These are phyloP conservation scores for Dalbergia oliveri DNA, from an alignment of 306 rosid species.

Conservation along the genomic window DNA sequence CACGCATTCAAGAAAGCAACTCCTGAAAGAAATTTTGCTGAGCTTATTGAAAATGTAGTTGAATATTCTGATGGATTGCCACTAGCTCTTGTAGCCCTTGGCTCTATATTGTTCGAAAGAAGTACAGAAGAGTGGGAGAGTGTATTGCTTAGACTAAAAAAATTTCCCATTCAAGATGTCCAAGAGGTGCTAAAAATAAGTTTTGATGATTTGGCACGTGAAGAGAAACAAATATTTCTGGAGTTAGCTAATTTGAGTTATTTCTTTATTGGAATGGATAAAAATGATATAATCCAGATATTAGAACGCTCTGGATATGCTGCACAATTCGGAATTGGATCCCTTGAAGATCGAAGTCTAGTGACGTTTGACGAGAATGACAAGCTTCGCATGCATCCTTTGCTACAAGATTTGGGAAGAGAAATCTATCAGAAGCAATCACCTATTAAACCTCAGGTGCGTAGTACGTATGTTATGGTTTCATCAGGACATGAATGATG, in stretches of 20 bases:
- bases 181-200: neutral
- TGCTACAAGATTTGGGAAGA: neutral
- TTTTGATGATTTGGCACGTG: neutral
- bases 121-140: neutral
- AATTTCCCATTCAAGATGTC: neutral
- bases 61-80: conserved; percentile 2
- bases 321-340: neutral
- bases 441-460: neutral
- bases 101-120: neutral
- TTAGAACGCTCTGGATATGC: neutral
- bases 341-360: neutral
- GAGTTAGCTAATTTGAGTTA: neutral
- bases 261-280: neutral
- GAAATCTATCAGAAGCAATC: neutral
- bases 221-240: neutral
- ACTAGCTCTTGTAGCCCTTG: neutral
- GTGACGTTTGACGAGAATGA: neutral
- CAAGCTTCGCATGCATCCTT: conserved; percentile 21
- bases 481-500: neutral
- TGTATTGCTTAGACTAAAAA: neutral
- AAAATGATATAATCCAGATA: neutral
- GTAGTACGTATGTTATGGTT: neutral
- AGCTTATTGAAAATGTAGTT: neutral
- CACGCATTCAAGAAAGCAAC: neutral
- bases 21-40: neutral